Percentiles rank a stretch among this genome's conserved stretches.
Evolutionary conservation across 768 basidiomycete genomes (phyloP).

Genomic region (Russula lepida): DNA sequence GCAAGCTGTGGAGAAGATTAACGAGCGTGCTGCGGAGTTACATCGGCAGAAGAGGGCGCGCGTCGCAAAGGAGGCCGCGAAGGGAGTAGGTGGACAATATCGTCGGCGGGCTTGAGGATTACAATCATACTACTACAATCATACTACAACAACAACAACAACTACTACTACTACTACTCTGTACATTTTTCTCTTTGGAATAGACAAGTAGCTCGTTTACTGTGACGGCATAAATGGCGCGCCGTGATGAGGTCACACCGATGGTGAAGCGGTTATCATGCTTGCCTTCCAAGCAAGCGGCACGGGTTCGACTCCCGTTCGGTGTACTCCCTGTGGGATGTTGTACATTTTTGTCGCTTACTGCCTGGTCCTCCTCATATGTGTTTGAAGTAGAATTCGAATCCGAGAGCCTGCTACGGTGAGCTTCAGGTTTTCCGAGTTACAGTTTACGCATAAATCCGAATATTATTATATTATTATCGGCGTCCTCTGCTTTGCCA

Average conservation of each 20-base stretch:
- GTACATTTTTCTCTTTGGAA: background rate
- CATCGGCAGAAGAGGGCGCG: conserved; percentile 52
- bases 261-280: conserved; percentile 29
- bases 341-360: background rate
- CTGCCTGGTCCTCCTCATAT: too few species aligned
- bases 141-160: too few species aligned
- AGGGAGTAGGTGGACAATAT: conserved; percentile 6
- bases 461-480: too few species aligned
- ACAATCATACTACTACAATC: too few species aligned
- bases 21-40: conserved; percentile 64
- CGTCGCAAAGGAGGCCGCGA: conserved; percentile 55
- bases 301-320: conserved; percentile 27
- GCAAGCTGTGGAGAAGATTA: conserved; percentile 72
- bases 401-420: too few species aligned
- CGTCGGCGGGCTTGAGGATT: background rate
- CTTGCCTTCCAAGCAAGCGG: conserved; percentile 31
- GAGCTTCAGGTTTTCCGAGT: too few species aligned
- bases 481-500: too few species aligned
- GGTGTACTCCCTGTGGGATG: conserved; percentile 10
- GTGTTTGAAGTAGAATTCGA: too few species aligned
- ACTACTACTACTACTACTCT: too few species aligned
- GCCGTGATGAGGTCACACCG: conserved; percentile 3
- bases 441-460: too few species aligned
- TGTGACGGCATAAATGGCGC: background rate
- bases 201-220: background rate